Percentiles rank a stretch among this genome's conserved stretches.
phyloP scores from a whole-genome alignment of 768 basidiomycete genomes.

The Tephrocybe rancida region DNA sequence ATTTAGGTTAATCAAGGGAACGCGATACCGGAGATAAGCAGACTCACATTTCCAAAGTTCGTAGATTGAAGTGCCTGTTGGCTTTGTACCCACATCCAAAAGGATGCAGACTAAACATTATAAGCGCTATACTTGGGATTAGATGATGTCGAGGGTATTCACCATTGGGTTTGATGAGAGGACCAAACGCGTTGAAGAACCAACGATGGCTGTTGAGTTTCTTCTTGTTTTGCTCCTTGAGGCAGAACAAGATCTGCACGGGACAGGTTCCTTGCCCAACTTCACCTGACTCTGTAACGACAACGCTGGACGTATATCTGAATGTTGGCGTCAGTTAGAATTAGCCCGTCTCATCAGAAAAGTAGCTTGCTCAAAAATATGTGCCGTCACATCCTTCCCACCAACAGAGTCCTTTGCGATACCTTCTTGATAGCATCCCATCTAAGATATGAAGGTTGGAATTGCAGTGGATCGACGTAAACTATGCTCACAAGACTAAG shows the following conservation, averaged over 20 bases:
- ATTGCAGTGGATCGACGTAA: neutral
- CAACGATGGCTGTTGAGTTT: constrained; percentile 95
- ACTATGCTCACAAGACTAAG: constrained; percentile 63
- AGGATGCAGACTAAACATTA: constrained; percentile 72
- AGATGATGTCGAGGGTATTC: constrained; percentile 12
- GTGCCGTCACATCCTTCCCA: constrained; percentile 90
- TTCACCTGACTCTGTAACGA: constrained; percentile 81
- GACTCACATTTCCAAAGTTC: constrained; percentile 89
- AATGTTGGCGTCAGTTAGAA: neutral
- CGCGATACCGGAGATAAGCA: constrained; percentile 6
- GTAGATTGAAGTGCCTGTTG: constrained; percentile 92
- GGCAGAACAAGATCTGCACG: constrained; percentile 86
- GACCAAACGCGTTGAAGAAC: constrained; percentile 97
- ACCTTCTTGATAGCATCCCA: constrained; percentile 89
- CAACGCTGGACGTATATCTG: constrained; percentile 78
- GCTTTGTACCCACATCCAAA: constrained; percentile 95
- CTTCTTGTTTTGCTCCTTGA: constrained; percentile 97
- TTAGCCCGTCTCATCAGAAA: neutral
- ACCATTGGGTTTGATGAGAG: constrained; percentile 85
- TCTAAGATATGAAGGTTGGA: constrained; percentile 38
- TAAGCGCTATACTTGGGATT: constrained; percentile 1
- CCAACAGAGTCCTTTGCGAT: constrained; percentile 87
- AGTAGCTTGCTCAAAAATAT: constrained; percentile 80
- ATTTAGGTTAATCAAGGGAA: neutral
- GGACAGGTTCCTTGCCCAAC: constrained; percentile 76